These are phyloP conservation scores for Plectosphaerella sp. DNA, from an alignment of 2,329 filamentous ascomycete species.

Conservation along the genomic window DNA sequence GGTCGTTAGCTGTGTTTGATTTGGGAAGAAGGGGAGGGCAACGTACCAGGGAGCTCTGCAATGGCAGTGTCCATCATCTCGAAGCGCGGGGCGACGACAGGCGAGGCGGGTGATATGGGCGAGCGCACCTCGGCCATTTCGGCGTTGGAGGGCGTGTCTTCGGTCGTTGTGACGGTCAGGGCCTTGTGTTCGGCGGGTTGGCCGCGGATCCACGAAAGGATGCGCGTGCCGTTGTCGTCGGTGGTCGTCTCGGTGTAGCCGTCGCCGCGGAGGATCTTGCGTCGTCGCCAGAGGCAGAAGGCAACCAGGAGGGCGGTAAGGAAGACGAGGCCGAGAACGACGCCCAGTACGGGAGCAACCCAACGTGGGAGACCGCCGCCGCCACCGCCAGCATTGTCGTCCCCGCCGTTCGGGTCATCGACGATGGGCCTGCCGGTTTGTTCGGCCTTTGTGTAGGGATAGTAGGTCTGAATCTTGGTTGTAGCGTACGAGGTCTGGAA, in stretches of 20 bases:
- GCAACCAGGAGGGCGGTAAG: conserved; percentile 46
- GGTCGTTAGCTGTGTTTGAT: fast-evolving
- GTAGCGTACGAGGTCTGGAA: conserved; percentile 53
- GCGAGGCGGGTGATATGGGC: not conserved
- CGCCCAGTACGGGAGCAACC: conserved; percentile 58
- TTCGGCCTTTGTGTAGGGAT: conserved; percentile 47
- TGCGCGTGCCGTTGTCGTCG: conserved; percentile 41
- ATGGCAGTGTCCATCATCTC: conserved; percentile 40
- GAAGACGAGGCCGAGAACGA: conserved; percentile 54
- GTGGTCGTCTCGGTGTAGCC: conserved; percentile 32
- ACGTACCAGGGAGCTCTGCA: conserved; percentile 44
- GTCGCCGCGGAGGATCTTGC: conserved; percentile 32
- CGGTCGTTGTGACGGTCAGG: conserved; percentile 35
- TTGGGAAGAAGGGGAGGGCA: not conserved
- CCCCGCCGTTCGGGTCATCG: conserved; percentile 5
- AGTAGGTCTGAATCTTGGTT: conserved; percentile 53
- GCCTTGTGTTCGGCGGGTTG: conserved; percentile 37
- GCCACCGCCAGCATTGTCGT: conserved; percentile 15
- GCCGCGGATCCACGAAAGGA: conserved; percentile 48
- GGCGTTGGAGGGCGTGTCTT: conserved; percentile 32
- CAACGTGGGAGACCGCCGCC: conserved; percentile 45
- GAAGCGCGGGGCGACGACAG: conserved; percentile 1
- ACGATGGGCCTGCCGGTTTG: conserved; percentile 17
- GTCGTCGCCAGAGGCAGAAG: conserved; percentile 48
- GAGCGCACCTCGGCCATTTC: conserved; percentile 31